These are phyloP conservation scores for Auricularia sp. DNA, from an alignment of 768 basidiomycete species.

Conservation along the genomic window DNA sequence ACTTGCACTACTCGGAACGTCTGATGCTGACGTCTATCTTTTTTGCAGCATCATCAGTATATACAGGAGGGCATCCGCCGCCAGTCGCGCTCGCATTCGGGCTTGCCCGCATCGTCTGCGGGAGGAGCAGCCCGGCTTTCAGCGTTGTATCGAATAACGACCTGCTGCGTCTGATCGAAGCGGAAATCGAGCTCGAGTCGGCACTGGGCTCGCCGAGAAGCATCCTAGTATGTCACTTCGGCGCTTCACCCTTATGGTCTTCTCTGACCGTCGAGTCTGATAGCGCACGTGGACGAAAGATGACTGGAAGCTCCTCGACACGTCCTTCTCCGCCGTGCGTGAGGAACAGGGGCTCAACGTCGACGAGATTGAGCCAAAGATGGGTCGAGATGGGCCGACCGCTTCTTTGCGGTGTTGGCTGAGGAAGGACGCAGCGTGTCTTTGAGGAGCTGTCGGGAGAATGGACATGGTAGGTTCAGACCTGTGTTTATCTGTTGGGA, in stretches of 20 bases:
- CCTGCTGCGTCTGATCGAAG: slow-evolving; percentile 1
- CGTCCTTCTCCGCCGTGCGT: slow-evolving; percentile 65
- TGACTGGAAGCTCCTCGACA: slow-evolving; percentile 74
- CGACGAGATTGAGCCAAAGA: slow-evolving; percentile 40
- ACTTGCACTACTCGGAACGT: slow-evolving; percentile 5
- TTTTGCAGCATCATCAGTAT: slow-evolving; percentile 53
- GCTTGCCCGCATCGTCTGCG: neutral
- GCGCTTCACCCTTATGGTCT: too few relatives aligned
- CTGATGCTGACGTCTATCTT: neutral
- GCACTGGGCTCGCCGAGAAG: neutral
- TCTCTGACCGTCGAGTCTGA: too few relatives aligned
- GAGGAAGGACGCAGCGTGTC: slow-evolving; percentile 37
- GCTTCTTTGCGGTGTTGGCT: slow-evolving; percentile 33
- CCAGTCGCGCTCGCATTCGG: neutral
- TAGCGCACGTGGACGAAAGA: slow-evolving; percentile 51
- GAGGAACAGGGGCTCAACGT: slow-evolving; percentile 37
- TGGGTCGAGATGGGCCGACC: slow-evolving; percentile 47
- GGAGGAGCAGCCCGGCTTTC: neutral
- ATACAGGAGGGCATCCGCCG: slow-evolving; percentile 47
- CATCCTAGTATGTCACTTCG: neutral
- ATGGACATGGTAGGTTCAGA: slow-evolving; percentile 46
- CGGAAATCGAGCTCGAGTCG: slow-evolving; percentile 5
- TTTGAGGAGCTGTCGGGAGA: slow-evolving; percentile 32
- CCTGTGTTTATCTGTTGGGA: neutral
- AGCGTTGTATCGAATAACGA: neutral